A percentile compares a stretch with the other conserved stretches of the same genome.
These are phyloP conservation scores for Daldinia concentrica DNA, from an alignment of 495 filamentous ascomycete genomes.

Conservation along the genomic window DNA sequence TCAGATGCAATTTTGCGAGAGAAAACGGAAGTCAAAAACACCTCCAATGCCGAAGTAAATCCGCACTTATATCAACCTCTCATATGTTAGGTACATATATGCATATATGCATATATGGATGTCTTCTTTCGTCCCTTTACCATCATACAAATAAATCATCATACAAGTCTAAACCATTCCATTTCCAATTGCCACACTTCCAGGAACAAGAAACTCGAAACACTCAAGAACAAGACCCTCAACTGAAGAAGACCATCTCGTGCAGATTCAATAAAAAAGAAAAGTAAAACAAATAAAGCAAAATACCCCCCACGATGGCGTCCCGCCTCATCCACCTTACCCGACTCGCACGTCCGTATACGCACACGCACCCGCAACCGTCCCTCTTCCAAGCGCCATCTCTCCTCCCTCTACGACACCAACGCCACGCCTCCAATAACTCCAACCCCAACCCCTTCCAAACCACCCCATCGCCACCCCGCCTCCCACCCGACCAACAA, in stretches of 20 bases:
- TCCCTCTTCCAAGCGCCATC: constrained; percentile 30
- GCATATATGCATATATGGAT: not conserved
- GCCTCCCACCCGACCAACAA: constrained; percentile 87
- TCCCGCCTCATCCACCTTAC: constrained; percentile 23
- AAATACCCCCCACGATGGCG: constrained; percentile 19
- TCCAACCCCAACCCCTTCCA: constrained; percentile 53
- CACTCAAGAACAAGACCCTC: too few species aligned
- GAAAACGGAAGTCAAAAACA: constrained; percentile 18
- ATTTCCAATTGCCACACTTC: too few species aligned
- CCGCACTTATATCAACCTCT: not conserved
- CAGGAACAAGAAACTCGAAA: too few species aligned
- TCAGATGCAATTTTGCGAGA: constrained; percentile 2
- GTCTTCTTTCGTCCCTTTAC: too few species aligned
- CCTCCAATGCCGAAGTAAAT: not conserved
- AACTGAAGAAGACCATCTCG: too few species aligned
- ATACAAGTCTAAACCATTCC: too few species aligned
- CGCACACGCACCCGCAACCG: not conserved
- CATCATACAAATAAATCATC: too few species aligned
- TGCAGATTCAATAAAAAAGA: not conserved
- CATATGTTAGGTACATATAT: not conserved
- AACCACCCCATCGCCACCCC: constrained; percentile 74
- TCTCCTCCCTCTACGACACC: constrained; percentile 6
- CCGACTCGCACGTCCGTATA: constrained; percentile 7
- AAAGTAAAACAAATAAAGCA: not conserved
- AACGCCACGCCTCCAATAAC: constrained; percentile 26